Percentiles rank a stretch among this genome's conserved stretches.
These are phyloP conservation scores for Backusella macrospora DNA, from an alignment of 192 early-diverging fungal species.

Conservation along the genomic window DNA sequence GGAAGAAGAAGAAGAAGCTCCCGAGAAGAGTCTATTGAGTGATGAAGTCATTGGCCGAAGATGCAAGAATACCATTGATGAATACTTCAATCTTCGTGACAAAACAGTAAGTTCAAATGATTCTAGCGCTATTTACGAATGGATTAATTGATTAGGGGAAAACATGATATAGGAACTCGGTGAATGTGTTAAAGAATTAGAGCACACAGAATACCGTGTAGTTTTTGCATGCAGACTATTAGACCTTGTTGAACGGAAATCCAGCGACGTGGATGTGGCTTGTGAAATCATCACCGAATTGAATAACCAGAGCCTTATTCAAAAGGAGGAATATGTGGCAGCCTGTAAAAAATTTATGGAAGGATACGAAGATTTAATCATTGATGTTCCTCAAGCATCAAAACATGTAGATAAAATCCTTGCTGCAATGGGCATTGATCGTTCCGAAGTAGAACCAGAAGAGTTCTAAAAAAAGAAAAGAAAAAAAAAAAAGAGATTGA, in stretches of 20 bases:
- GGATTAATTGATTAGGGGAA: not conserved
- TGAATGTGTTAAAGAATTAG: slow-evolving; percentile 33
- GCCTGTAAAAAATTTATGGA: slow-evolving; percentile 38
- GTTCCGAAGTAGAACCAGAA: slow-evolving; percentile 10
- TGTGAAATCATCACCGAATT: slow-evolving; percentile 25
- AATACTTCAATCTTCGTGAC: slow-evolving; percentile 39
- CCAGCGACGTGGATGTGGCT: slow-evolving; percentile 26
- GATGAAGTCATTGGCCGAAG: slow-evolving; percentile 31
- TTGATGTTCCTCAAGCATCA: slow-evolving; percentile 43
- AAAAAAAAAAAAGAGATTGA: not conserved
- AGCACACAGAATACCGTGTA: slow-evolving; percentile 16
- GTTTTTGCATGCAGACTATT: slow-evolving; percentile 30
- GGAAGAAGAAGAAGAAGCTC: not conserved
- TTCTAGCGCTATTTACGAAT: not conserved
- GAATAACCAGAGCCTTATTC: slow-evolving; percentile 25
- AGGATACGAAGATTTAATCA: slow-evolving; percentile 39
- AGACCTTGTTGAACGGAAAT: slow-evolving; percentile 29
- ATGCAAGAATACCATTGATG: slow-evolving; percentile 37
- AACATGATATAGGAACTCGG: slow-evolving; percentile 21
- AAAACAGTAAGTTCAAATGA: slow-evolving; percentile 28
- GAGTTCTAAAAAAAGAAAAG: not conserved
- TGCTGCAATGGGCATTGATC: slow-evolving; percentile 20
- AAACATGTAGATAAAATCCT: slow-evolving; percentile 36
- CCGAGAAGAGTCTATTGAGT: slow-evolving; percentile 23
- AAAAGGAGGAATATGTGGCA: slow-evolving; percentile 23